Evolutionary conservation across 2,329 filamentous ascomycete genomes (phyloP).

Genomic region (Ustulina deusta): DNA sequence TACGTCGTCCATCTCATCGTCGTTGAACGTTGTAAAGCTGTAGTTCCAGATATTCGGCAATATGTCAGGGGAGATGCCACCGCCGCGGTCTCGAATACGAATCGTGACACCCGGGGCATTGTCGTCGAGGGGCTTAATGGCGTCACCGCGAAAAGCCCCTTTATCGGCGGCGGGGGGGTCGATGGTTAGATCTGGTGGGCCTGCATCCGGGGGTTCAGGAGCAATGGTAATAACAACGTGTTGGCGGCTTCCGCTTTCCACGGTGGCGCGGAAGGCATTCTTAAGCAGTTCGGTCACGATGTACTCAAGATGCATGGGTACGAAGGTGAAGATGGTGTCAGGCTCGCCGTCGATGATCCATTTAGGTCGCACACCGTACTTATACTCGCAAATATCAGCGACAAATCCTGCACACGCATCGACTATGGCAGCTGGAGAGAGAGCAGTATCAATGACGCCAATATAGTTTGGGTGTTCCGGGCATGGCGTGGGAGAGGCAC

Average conservation of each 20-base stretch:
- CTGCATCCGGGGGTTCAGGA: constrained; percentile 64
- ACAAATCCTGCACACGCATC: constrained; percentile 90
- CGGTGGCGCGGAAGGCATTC: constrained; percentile 93
- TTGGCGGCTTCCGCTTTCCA: constrained; percentile 84
- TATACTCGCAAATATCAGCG: constrained; percentile 94
- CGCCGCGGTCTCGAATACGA: constrained; percentile 93
- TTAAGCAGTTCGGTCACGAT: constrained; percentile 97
- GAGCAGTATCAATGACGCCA: constrained; percentile 91
- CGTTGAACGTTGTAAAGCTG: constrained; percentile 94
- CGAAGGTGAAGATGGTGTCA: constrained; percentile 89
- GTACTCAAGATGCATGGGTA: constrained; percentile 97
- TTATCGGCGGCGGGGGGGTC: constrained; percentile 54
- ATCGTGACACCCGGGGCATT: constrained; percentile 90
- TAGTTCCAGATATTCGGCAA: constrained; percentile 94
- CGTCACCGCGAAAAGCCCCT: constrained; percentile 58
- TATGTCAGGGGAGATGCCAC: constrained; percentile 88
- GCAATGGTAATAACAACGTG: constrained; percentile 94
- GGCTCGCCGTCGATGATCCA: constrained; percentile 87
- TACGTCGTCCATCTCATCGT: constrained; percentile 63
- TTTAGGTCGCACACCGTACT: constrained; percentile 88
- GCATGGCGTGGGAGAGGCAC: constrained; percentile 62
- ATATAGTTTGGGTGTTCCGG: constrained; percentile 77
- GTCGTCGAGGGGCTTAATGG: constrained; percentile 70
- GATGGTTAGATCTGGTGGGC: constrained; percentile 51
- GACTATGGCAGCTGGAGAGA: constrained; percentile 84